Evolutionary conservation across 2,329 filamentous ascomycete genomes (phyloP), one percentile per base, ranked within the genome.

Genomic region (Sordariomycetes sp.): DNA sequence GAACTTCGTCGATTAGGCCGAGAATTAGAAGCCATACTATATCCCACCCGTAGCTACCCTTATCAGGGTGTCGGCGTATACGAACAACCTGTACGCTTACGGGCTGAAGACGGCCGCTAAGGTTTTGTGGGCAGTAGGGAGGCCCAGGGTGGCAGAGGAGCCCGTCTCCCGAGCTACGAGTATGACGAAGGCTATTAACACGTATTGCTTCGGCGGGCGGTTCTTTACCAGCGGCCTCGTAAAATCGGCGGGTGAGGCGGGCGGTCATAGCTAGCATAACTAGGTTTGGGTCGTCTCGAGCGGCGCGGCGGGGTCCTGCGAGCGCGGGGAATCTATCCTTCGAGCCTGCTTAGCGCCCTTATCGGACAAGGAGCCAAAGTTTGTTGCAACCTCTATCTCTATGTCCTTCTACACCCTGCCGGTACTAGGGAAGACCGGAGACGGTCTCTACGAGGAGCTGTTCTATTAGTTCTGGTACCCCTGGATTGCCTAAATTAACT

Each of bases 1-100:
- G 69, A 64, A 70, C 52, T 72, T 67, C 53, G 68, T 70, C 2
- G 69, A 72, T 56, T 72, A 69, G 69, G 62, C 64, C 4, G 55
- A 60, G 0, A 52, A 62, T 7, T 67, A 63, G 64, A 59, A 57
- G 10, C 61, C 61, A 2, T 57, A 70, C 52, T 72, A 72, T 3
- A 70, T 74, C 0, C 72, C 72, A 0, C 69, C 68, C 0, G 67
- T 70, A 0, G 71, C 68, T 3, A 62, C 68, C 10, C 62, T 62
- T 13, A 66, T 68, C 2, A 72, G 72, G 53, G 57, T 66, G 3
- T 69, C 71, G 59, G 34, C 32, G 2, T 53, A 2, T n/a, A 53
- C 32, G 2, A 53, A 53, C 32, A n/a, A 2, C 2, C 72, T 72
- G 0, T 74, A 73, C 57, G 69, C 69, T 0, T 71, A 69, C 52